These are phyloP conservation scores for Meripilus lineatus DNA, from an alignment of 1,284 basidiomycete genomes.

Conservation along the genomic window DNA sequence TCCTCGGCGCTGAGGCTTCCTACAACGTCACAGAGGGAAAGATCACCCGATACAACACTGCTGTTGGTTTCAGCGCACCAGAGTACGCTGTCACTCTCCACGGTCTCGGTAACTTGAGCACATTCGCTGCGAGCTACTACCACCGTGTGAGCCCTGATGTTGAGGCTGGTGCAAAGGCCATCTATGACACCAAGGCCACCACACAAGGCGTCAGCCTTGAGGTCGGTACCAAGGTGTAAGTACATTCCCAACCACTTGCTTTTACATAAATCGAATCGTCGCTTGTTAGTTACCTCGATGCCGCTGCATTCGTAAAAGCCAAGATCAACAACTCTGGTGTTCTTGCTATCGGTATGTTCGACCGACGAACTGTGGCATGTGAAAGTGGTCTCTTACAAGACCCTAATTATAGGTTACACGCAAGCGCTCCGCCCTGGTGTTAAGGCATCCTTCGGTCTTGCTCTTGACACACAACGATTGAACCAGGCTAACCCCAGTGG, in stretches of 20 bases:
- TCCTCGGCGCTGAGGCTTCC: slow-evolving; percentile 92
- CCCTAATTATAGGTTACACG: slow-evolving; percentile 69
- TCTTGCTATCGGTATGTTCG: slow-evolving; percentile 68
- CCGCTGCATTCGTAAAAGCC: slow-evolving; percentile 91
- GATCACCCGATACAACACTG: slow-evolving; percentile 90
- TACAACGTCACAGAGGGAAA: slow-evolving; percentile 96
- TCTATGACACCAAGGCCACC: slow-evolving; percentile 93
- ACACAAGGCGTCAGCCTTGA: slow-evolving; percentile 88
- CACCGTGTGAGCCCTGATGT: slow-evolving; percentile 94
- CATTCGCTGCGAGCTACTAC: slow-evolving; percentile 97
- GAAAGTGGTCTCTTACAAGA: slow-evolving; percentile 2
- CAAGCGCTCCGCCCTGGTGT: slow-evolving; percentile 94
- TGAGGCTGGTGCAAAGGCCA: slow-evolving; percentile 96
- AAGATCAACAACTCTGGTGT: slow-evolving; percentile 98
- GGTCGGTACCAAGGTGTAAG: slow-evolving; percentile 93
- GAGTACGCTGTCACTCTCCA: slow-evolving; percentile 97
- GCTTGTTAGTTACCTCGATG: slow-evolving; percentile 71
- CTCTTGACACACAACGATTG: slow-evolving; percentile 85
- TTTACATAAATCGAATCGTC: slow-evolving; percentile 1
- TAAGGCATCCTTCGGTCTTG: slow-evolving; percentile 90
- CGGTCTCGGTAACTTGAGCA: slow-evolving; percentile 91
- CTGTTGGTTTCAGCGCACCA: slow-evolving; percentile 91
- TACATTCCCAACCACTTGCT: slow-evolving; percentile 16
- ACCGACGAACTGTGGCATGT: too few species aligned
- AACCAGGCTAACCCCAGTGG: slow-evolving; percentile 63